These are phyloP conservation scores for Berkeleyomyces rouxiae DNA, from an alignment of 2,329 filamentous ascomycete genomes.

Conservation along the genomic window DNA sequence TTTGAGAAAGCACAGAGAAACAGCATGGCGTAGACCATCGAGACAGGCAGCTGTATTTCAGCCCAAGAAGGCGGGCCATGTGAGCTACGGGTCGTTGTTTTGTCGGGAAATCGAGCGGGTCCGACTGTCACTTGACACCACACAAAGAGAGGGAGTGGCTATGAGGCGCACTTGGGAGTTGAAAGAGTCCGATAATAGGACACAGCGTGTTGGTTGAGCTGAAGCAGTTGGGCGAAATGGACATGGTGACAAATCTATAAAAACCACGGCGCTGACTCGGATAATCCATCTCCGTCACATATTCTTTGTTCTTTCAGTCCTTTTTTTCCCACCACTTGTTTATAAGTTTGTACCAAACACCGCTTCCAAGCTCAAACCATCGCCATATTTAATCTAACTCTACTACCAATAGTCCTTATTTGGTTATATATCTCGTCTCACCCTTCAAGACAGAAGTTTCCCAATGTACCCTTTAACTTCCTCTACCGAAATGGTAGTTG, in stretches of 20 bases:
- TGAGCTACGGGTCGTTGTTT: too few relatives aligned
- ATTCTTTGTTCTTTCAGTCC: background rate
- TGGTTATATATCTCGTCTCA: too few relatives aligned
- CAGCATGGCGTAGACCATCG: background rate
- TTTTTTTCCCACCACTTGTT: background rate
- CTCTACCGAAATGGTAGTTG: background rate
- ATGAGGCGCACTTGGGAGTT: background rate
- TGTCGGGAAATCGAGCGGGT: background rate
- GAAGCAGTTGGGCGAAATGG: background rate
- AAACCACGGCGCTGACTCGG: background rate
- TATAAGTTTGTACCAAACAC: background rate
- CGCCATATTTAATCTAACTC: background rate
- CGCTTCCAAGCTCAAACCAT: background rate
- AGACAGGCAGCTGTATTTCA: background rate
- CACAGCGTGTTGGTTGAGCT: background rate
- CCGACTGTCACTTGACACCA: background rate
- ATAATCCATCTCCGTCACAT: background rate
- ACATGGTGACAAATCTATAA: background rate
- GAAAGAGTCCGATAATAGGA: background rate
- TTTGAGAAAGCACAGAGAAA: background rate
- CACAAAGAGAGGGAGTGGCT: background rate
- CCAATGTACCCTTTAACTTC: background rate
- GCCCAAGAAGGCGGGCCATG: background rate
- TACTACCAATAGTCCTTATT: too few relatives aligned
- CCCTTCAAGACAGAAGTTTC: too few relatives aligned